phyloP scores from a whole-genome alignment of 345 rosid species.

The Boechera retrofracta region DNA sequence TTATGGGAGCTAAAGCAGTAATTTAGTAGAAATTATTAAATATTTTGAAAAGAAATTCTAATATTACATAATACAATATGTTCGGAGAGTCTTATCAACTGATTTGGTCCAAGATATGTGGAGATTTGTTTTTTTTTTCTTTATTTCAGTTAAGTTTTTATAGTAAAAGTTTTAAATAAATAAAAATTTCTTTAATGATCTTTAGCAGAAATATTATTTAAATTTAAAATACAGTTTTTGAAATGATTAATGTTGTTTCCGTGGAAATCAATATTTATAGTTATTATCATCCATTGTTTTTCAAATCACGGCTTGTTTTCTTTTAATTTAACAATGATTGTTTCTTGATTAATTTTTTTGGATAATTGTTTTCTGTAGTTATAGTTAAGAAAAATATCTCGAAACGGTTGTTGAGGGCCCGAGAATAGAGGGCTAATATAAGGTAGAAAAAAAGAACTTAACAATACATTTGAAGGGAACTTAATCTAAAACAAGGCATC shows the following conservation, averaged over 20 bases:
- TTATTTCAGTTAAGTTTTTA: not conserved
- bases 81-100: not conserved
- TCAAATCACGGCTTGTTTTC: not conserved
- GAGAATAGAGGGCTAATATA: no score
- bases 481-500: not conserved
- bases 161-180: not conserved
- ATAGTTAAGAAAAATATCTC: no score
- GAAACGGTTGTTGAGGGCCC: no score
- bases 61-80: not conserved
- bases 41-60: not conserved
- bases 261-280: not conserved
- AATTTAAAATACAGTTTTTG: not conserved
- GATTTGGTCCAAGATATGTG: not conserved
- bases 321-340: not conserved
- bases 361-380: no score
- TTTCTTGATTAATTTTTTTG: no score
- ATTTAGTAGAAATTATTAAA: not conserved
- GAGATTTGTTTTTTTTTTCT: not conserved
- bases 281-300: not conserved
- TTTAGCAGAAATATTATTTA: not conserved
- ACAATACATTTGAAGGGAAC: no score
- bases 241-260: not conserved
- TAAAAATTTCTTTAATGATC: not conserved
- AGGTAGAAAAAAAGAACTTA: no score
- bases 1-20: not conserved